Evolutionary conservation across 2,329 filamentous ascomycete species (phyloP).

Genomic region (Colletotrichum musicola): DNA sequence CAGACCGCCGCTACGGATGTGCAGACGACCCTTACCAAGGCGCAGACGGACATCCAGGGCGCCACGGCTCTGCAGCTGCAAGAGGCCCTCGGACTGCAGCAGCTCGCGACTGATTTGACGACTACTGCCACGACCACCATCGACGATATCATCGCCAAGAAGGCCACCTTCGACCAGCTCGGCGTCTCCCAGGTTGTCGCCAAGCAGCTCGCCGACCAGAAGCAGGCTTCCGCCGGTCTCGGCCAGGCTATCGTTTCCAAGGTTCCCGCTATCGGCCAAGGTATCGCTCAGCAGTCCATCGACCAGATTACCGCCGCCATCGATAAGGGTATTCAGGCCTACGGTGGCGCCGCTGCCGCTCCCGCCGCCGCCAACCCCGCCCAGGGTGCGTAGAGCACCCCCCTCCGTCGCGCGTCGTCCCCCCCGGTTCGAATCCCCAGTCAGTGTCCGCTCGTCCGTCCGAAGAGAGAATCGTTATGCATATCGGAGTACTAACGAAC

Average conservation of each 20-base stretch:
- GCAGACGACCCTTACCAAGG: conserved; percentile 37
- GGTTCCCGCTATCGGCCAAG: conserved; percentile 45
- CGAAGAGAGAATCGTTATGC: background rate
- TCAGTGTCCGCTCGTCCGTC: conserved; percentile 7
- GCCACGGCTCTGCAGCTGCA: conserved; percentile 41
- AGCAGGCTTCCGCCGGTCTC: conserved; percentile 37
- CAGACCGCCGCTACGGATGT: conserved; percentile 41
- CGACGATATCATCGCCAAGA: conserved; percentile 42
- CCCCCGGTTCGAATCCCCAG: background rate
- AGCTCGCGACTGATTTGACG: conserved; percentile 40
- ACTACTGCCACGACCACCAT: conserved; percentile 40
- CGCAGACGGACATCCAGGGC: conserved; percentile 44
- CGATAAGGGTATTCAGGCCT: conserved; percentile 41
- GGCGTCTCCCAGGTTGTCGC: conserved; percentile 43
- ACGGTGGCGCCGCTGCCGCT: conserved; percentile 17
- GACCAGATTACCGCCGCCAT: conserved; percentile 42
- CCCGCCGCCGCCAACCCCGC: background rate
- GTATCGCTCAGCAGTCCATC: conserved; percentile 44
- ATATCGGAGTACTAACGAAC: conserved; percentile 24
- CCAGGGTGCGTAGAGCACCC: conserved; percentile 31
- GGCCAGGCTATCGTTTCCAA: conserved; percentile 44
- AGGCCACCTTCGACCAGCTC: conserved; percentile 44
- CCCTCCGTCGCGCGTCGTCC: conserved; percentile 21
- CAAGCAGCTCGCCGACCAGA: conserved; percentile 42
- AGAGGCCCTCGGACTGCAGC: conserved; percentile 42